A percentile compares a stretch with the other conserved stretches of the same genome.
These are phyloP conservation scores for Oryza coarctata DNA, from an alignment of 176 grass and related monocot genomes.

Conservation along the genomic window DNA sequence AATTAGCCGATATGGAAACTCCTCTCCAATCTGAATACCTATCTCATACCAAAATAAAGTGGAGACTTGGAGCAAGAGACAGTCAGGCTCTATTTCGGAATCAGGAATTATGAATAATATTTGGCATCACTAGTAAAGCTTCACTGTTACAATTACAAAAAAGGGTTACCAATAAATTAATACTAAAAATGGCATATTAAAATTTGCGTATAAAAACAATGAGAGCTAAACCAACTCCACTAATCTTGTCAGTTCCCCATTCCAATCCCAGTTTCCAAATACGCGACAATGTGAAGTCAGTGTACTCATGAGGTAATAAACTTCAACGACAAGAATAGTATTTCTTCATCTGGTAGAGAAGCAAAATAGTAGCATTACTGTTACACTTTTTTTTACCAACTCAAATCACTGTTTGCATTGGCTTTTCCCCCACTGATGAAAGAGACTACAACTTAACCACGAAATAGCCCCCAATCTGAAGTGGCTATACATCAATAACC, in stretches of 20 bases:
- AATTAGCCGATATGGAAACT: background rate
- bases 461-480: background rate
- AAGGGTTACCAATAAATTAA: background rate
- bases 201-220: background rate
- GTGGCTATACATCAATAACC: background rate
- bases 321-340: background rate
- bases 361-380: background rate
- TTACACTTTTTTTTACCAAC: background rate
- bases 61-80: background rate
- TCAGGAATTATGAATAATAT: slow-evolving; percentile 5
- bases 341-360: background rate
- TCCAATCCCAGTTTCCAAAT: background rate
- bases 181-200: background rate
- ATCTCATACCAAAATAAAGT: background rate
- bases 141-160: background rate
- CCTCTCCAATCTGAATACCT: background rate
- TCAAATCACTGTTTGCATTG: background rate
- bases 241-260: background rate
- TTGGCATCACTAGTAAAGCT: background rate
- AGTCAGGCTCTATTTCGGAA: background rate
- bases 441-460: background rate
- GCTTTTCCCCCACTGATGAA: background rate
- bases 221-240: background rate
- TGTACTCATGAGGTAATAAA: background rate
- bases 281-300: background rate